Evolutionary conservation across 306 rosid genomes (phyloP), one percentile per base, ranked within the genome.

Genomic region (Glycine tomentella): DNA sequence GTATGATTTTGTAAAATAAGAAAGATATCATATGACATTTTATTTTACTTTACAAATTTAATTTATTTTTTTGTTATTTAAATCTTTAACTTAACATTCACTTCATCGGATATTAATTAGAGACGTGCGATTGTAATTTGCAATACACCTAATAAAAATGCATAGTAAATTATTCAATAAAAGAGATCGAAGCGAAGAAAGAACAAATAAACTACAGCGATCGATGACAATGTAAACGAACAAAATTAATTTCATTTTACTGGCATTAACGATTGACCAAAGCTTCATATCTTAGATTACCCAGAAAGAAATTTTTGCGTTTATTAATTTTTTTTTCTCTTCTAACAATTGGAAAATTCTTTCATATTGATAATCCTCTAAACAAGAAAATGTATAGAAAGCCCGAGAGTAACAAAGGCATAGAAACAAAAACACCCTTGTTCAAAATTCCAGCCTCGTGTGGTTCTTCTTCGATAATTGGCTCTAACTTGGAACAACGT

Each of bases 401-500:
- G 7, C 66, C 80, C 17, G 83, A 78, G 5, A 83, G 44, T 38
- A 83, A n/a, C 4, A 83, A 3, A 46, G 80, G 86, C 58, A 83
- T 64, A 56, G 76, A 83, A 67, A 66, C 72, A 64, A 64, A 44
- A 45, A 36, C 58, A 56, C 80, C 16, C 50, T 65, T 78, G 14
- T 58, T 8, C 36, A 72, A 83, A 3, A 10, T 13, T 46, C 25
- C 58, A 16, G 9, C 79, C 9, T 3, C 44, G 3, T 3, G 34
- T 65, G n/a, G 66, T 69, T 83, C 86, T 69, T 83, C 86, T 83
- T 83, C 86, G 9, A 78, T 13, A 4, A 83, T 83, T 5, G 86
- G 46, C 31, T 83, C 86, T 48, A 83, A 67, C 40, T 2, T 72
- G 14, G 13, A 72, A 48, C 13, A 72, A 13, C 50, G 57, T 77